phyloP scores from a whole-genome alignment of 1,139 yeast genomes.

The Entelexis sorbosivorans region DNA sequence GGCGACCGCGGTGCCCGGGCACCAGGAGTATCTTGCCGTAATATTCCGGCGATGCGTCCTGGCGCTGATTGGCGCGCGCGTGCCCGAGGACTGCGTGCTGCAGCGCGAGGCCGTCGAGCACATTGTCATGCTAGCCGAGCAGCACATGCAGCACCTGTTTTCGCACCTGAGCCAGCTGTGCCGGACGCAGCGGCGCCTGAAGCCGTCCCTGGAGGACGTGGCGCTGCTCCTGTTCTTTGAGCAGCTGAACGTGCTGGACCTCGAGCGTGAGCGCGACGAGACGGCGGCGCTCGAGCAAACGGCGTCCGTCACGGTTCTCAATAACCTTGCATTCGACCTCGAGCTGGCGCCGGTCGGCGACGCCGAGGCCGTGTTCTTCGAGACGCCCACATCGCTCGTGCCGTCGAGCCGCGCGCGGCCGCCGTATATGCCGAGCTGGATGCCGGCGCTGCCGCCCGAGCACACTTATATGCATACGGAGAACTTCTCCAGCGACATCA shows the following conservation, averaged over 20 bases:
- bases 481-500: constrained; percentile 47
- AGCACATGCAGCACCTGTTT: constrained; percentile 42
- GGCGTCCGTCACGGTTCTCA: constrained; percentile 24
- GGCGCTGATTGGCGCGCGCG: constrained; percentile 22
- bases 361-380: constrained; percentile 25
- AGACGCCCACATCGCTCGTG: constrained; percentile 21
- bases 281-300: constrained; percentile 15
- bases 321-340: constrained; percentile 25
- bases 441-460: constrained; percentile 86
- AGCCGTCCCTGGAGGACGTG: constrained; percentile 51
- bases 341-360: constrained; percentile 25
- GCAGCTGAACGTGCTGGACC: constrained; percentile 37
- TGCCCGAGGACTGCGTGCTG: constrained; percentile 12
- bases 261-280: constrained; percentile 37
- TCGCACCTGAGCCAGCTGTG: constrained; percentile 43
- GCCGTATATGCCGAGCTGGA: constrained; percentile 55
- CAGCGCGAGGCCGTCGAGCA: constrained; percentile 29
- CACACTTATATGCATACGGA: constrained; percentile 79
- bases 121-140: constrained; percentile 32
- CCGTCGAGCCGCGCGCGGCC: constrained; percentile 42
- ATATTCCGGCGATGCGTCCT: constrained; percentile 25
- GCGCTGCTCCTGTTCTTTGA: constrained; percentile 40
- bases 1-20: constrained; percentile 11
- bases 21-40: constrained; percentile 21
- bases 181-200: constrained; percentile 56